These are phyloP conservation scores for Psilocybe subaeruginosa DNA, from an alignment of 768 basidiomycete genomes.

Conservation along the genomic window DNA sequence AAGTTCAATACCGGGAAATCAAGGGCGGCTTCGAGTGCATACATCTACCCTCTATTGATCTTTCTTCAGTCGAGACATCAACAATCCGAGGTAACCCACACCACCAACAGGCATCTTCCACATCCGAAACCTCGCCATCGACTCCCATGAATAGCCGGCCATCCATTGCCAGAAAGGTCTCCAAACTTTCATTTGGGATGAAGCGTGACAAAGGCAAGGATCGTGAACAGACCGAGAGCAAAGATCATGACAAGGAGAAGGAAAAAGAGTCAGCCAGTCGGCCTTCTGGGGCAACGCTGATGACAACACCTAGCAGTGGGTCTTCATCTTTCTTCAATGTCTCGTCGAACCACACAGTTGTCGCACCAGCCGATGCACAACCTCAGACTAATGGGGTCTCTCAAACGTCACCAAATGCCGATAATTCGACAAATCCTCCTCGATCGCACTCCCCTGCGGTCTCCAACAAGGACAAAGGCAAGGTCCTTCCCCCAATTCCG, in stretches of 20 bases:
- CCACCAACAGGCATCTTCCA: conserved; percentile 43
- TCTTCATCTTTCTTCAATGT: conserved; percentile 90
- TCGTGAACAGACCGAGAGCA: conserved; percentile 45
- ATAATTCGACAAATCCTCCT: conserved; percentile 33
- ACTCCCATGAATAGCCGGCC: conserved; percentile 42
- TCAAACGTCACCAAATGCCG: conserved; percentile 12
- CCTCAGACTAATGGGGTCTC: conserved; percentile 30
- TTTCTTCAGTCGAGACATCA: conserved; percentile 65
- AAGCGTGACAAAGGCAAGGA: conserved; percentile 57
- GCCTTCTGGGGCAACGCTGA: conserved; percentile 51
- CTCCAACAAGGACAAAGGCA: conserved; percentile 61
- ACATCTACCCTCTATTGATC: conserved; percentile 91
- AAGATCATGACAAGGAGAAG: conserved; percentile 45
- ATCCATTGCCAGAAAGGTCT: conserved; percentile 71
- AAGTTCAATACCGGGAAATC: conserved; percentile 91
- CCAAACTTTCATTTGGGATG: conserved; percentile 78
- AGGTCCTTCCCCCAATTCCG: conserved; percentile 82
- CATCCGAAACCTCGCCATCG: conserved; percentile 45
- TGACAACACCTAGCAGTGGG: conserved; percentile 71
- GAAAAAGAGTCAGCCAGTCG: conserved; percentile 36
- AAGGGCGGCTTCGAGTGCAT: conserved; percentile 96
- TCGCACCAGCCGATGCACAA: conserved; percentile 20
- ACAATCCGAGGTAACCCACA: conserved; percentile 29
- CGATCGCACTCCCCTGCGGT: conserved; percentile 38
- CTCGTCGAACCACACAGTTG: conserved; percentile 51